Evolutionary conservation across 805 yeast genomes (phyloP).

Genomic region (Lipomyces spencermartinsiae): DNA sequence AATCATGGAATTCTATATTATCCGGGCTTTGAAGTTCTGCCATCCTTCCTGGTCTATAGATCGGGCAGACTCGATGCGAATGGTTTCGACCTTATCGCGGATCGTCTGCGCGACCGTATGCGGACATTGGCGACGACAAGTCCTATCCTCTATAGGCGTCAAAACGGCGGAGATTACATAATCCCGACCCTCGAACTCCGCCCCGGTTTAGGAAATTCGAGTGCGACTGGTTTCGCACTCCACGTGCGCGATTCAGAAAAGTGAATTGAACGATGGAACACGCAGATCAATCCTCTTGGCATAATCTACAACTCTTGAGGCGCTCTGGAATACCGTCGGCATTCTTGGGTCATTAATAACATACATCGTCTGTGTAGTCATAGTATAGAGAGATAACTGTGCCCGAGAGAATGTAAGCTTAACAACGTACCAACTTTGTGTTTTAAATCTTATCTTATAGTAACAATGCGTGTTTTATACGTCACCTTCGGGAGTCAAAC

Average conservation of each 20-base stretch:
- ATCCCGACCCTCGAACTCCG: neutral
- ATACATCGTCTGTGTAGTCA: neutral
- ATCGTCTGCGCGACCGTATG: slow-evolving; percentile 5
- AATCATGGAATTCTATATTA: slow-evolving; percentile 42
- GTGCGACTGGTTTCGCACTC: neutral
- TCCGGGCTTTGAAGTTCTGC: slow-evolving; percentile 42
- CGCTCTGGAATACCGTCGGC: neutral
- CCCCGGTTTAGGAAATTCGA: neutral
- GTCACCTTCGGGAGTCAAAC: too few relatives aligned
- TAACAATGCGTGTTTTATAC: neutral
- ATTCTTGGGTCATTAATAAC: neutral
- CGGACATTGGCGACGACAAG: neutral
- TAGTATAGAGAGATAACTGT: neutral
- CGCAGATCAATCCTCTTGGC: neutral
- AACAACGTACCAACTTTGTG: neutral
- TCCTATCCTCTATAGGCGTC: neutral
- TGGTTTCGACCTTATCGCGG: neutral
- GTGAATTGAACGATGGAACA: neutral
- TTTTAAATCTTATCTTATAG: neutral
- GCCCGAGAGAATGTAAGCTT: neutral
- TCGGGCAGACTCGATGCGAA: neutral
- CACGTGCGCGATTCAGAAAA: slow-evolving; percentile 1
- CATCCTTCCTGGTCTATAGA: slow-evolving; percentile 9
- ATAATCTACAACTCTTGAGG: neutral
- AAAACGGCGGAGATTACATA: slow-evolving; percentile 8